These are phyloP conservation scores for Alternaria gaisen DNA, from an alignment of 2,329 filamentous ascomycete genomes.

Conservation along the genomic window DNA sequence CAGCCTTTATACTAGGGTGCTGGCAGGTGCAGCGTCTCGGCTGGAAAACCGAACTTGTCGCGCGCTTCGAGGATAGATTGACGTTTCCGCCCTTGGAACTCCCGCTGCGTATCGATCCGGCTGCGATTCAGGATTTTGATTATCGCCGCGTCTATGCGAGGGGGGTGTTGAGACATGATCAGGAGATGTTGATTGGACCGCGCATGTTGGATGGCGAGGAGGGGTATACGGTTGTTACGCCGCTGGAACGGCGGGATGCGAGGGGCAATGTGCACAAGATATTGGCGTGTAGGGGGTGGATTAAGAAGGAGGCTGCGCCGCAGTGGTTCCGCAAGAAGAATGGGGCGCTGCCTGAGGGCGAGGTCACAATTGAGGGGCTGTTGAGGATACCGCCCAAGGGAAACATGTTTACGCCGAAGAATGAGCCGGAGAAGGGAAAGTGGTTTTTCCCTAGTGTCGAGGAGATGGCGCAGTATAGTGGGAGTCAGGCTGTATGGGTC, in stretches of 20 bases:
- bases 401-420: conserved; percentile 96
- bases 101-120: conserved; percentile 81
- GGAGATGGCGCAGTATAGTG: conserved; percentile 86
- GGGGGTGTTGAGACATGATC: conserved; percentile 81
- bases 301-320: conserved; percentile 75
- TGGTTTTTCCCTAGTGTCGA: conserved; percentile 96
- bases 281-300: conserved; percentile 91
- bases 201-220: conserved; percentile 88
- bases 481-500: conserved; percentile 90
- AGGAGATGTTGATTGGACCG: conserved; percentile 96
- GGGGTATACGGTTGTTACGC: conserved; percentile 91
- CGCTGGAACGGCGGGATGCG: conserved; percentile 74
- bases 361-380: conserved; percentile 83
- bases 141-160: conserved; percentile 82
- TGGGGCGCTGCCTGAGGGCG: conserved; percentile 71
- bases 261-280: conserved; percentile 66
- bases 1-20: conserved; percentile 86
- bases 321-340: conserved; percentile 65
- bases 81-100: conserved; percentile 85
- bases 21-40: conserved; percentile 95
- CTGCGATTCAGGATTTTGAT: conserved; percentile 88
- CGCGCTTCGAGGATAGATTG: conserved; percentile 90
- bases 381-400: conserved; percentile 92
- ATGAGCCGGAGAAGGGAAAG: conserved; percentile 80
- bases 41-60: conserved; percentile 94